These are phyloP conservation scores for Sugiyamaella castrensis DNA, from an alignment of 1,139 yeast genomes.

Conservation along the genomic window DNA sequence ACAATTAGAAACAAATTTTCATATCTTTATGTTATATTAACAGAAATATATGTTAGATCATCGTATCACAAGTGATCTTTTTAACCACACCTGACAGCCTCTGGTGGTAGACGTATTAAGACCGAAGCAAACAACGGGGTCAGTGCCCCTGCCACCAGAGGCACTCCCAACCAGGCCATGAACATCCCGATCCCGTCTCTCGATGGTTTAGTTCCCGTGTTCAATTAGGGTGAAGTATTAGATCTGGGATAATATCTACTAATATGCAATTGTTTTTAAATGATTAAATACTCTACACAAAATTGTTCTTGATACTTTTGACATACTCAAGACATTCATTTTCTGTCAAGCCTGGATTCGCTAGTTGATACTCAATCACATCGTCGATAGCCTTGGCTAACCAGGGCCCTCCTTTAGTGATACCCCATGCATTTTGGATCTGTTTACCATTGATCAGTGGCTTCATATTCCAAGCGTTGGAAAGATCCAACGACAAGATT, in stretches of 20 bases:
- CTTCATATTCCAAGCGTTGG: constrained; percentile 34
- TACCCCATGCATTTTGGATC: constrained; percentile 47
- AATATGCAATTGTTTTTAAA: background rate
- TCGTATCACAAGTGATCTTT: too few relatives aligned
- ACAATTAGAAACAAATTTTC: background rate
- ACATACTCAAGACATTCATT: constrained; percentile 46
- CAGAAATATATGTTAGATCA: background rate
- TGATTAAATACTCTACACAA: constrained; percentile 1
- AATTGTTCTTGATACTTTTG: constrained; percentile 11
- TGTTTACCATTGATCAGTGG: constrained; percentile 59
- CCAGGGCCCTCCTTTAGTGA: constrained; percentile 82
- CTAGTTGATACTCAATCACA: constrained; percentile 71
- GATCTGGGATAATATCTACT: too few relatives aligned
- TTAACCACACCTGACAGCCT: too few relatives aligned
- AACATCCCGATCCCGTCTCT: too few relatives aligned
- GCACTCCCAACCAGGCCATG: too few relatives aligned
- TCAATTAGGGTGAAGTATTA: too few relatives aligned
- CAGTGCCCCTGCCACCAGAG: too few relatives aligned
- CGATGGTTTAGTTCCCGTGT: too few relatives aligned
- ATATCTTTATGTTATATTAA: background rate
- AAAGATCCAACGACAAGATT: constrained; percentile 26
- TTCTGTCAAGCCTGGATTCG: constrained; percentile 53
- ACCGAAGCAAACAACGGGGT: too few relatives aligned
- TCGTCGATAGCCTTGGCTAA: constrained; percentile 54
- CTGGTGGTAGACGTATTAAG: too few relatives aligned